Evolutionary conservation across 1,139 yeast genomes (phyloP), one percentile per base, ranked within the genome.

Genomic region (Kurtzmaniella quercitrusa): DNA sequence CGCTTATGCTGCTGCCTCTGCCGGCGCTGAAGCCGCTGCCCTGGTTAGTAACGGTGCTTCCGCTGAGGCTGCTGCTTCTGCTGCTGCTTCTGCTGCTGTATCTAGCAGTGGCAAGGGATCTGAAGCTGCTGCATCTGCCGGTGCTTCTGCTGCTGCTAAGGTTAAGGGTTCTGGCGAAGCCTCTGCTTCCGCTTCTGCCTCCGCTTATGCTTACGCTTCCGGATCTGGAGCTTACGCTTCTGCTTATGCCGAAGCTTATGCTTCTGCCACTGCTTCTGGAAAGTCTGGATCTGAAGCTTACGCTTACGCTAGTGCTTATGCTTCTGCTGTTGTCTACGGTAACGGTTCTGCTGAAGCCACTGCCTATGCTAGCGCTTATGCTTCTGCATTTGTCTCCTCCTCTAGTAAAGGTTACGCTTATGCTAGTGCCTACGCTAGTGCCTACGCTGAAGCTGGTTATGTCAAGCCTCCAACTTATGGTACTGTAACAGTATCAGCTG

Each of bases 271-370:
- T 15, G 36, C 36, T 31, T 31, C 36, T 31, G 36, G 36, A 5
- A 31, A 31, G 36, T 31, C 36, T 31, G 36, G 36, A 12, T 3
- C 14, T 31, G 36, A 31, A 10, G 36, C 36, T 31, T 31, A 31
- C 36, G 36, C 36, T 31, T 31, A 31, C 18, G 36, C 36, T 14
- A 14, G 18, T 31, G 36, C 36, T 14, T 31, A 31, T 17, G 36
- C 36, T 31, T 14, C 36, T 31, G 36, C 36, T 31, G 14, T 9
- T 9, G 36, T 16, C 18, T 31, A 31, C 36, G 36, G 36, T 31
- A 16, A 16, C 14, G 36, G 18, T 10, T 31, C 36, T 31, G 16
- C 36, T 15, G 16, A 14, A 9, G 36, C 36, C 10, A 31, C 36
- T 15, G 36, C 36, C 14, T 31, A 31, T 15, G 36, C 36, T 10